Percentiles rank a stretch among this genome's conserved stretches.
phyloP scores from a whole-genome alignment of 495 filamentous ascomycete genomes.

The Articulospora tetracladia region DNA sequence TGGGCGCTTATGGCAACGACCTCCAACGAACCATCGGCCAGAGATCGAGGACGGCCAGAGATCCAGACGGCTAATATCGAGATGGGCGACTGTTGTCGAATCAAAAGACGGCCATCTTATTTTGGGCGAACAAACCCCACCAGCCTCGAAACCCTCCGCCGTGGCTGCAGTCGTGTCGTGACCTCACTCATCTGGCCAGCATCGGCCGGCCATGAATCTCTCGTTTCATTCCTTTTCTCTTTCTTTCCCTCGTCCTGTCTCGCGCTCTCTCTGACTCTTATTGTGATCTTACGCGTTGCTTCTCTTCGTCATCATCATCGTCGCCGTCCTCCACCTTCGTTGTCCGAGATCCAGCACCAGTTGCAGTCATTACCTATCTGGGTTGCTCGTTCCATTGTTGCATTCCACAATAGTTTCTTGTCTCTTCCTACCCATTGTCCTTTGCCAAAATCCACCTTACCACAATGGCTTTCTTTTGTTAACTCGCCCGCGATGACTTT shows the following conservation, averaged over 20 bases:
- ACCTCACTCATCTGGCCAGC: slow-evolving; percentile 10
- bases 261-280: neutral
- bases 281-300: neutral
- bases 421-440: slow-evolving; percentile 19
- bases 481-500: slow-evolving; percentile 7
- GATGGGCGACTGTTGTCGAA: slow-evolving; percentile 23
- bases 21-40: slow-evolving; percentile 14
- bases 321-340: slow-evolving; percentile 8
- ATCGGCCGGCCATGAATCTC: slow-evolving; percentile 18
- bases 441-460: neutral
- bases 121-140: slow-evolving; percentile 3
- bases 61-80: slow-evolving; percentile 10
- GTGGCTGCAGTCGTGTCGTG: slow-evolving; percentile 4
- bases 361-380: slow-evolving; percentile 23
- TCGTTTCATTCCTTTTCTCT: slow-evolving; percentile 20
- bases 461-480: slow-evolving; percentile 16
- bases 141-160: neutral
- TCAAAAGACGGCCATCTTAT: slow-evolving; percentile 12
- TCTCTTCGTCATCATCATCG: slow-evolving; percentile 17
- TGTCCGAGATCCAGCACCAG: neutral
- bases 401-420: neutral
- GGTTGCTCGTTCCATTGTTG: neutral
- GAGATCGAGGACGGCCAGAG: neutral
- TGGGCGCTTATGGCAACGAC: slow-evolving; percentile 21
- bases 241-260: neutral